Conservation (phyloP, 352 stramenopile species). For the Stramenopiles sp. region DNA sequence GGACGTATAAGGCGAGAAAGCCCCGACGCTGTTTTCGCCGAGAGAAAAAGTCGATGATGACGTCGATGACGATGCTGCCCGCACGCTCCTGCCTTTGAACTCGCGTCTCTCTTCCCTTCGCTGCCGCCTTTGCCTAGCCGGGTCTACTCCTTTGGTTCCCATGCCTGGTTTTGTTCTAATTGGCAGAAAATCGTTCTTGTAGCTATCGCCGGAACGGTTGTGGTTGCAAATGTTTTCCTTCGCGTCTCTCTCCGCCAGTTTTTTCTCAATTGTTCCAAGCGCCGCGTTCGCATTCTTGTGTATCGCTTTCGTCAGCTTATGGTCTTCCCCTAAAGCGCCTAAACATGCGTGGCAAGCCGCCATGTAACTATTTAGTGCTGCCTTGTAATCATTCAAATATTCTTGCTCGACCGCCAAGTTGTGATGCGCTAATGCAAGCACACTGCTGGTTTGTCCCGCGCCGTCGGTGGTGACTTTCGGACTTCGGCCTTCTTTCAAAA, state of each 20-base stretch:
- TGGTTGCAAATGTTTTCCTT: neutral
- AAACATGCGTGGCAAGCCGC: constrained; percentile 67
- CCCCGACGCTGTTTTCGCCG: too few relatives aligned
- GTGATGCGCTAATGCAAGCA: constrained; percentile 78
- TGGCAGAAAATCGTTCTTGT: too few relatives aligned
- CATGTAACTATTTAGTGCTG: constrained; percentile 64
- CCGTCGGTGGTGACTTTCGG: constrained; percentile 14
- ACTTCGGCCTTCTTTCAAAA: constrained; percentile 72
- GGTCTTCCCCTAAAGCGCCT: constrained; percentile 52
- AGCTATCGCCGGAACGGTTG: too few relatives aligned
- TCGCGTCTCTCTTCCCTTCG: too few relatives aligned
- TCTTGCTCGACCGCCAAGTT: constrained; percentile 84
- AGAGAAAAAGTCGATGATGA: too few relatives aligned
- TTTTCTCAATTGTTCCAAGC: constrained; percentile 35
- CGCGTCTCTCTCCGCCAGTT: constrained; percentile 10
- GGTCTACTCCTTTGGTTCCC: too few relatives aligned
- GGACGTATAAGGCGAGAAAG: too few relatives aligned
- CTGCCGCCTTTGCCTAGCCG: too few relatives aligned
- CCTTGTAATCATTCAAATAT: constrained; percentile 72
- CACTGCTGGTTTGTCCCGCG: constrained; percentile 30
- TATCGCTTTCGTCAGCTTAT: constrained; percentile 70
- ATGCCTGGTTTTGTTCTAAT: too few relatives aligned
- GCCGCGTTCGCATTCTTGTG: constrained; percentile 63
- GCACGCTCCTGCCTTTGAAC: too few relatives aligned
- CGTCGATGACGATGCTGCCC: too few relatives aligned